Conservation (phyloP, 2,329 filamentous ascomycete genomes). For the Aspergillus sp. region DNA sequence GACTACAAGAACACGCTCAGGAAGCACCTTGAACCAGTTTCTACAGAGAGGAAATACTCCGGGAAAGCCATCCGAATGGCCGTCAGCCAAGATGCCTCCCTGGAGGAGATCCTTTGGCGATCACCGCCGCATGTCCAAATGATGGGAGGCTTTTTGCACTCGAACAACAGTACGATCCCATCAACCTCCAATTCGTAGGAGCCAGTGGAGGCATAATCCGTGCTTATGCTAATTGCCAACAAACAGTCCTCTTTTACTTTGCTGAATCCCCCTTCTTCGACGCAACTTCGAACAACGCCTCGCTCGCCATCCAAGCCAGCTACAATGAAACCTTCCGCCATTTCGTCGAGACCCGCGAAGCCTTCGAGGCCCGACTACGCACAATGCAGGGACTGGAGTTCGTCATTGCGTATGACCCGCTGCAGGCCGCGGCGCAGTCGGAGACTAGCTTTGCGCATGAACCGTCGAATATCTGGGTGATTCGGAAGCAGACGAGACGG, state of each 20-base stretch:
- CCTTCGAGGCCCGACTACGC: constrained; percentile 48
- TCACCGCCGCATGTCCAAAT: constrained; percentile 39
- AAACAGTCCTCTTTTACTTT: constrained; percentile 53
- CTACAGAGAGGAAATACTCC: neutral
- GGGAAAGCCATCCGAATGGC: constrained; percentile 19
- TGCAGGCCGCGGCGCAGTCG: constrained; percentile 38
- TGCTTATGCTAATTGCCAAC: neutral
- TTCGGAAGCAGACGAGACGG: constrained; percentile 50
- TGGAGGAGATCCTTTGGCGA: constrained; percentile 41
- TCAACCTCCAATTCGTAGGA: neutral
- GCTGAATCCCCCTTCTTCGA: constrained; percentile 57
- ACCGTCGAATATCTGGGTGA: constrained; percentile 49
- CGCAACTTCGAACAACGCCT: constrained; percentile 51
- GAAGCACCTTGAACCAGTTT: too few relatives aligned
- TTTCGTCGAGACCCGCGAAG: constrained; percentile 47
- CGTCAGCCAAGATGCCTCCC: constrained; percentile 25
- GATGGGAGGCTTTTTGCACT: constrained; percentile 40
- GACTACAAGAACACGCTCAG: neutral
- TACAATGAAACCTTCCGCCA: constrained; percentile 43
- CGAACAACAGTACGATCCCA: constrained; percentile 34
- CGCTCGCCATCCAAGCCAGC: constrained; percentile 45
- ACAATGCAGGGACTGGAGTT: constrained; percentile 53
- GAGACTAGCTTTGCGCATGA: constrained; percentile 37
- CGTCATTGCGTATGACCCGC: constrained; percentile 50
- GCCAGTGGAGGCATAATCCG: too few relatives aligned